A percentile compares a stretch with the other conserved stretches of the same genome.
Evolutionary conservation across 2,329 filamentous ascomycete species (phyloP).

Genomic region (Colletotrichum salicis): DNA sequence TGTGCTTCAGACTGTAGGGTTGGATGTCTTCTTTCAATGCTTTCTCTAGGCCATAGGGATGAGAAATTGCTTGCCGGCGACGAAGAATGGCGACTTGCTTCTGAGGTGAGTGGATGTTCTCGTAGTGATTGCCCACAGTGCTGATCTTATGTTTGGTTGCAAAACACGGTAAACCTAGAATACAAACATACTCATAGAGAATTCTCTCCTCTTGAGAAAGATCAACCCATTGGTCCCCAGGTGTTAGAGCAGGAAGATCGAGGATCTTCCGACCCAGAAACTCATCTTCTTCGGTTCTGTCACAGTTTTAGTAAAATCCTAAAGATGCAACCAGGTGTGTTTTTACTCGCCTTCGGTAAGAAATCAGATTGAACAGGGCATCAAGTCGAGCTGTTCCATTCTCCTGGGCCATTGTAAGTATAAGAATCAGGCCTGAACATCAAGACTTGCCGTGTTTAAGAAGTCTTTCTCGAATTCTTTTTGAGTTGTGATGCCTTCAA

Average conservation of each 20-base stretch:
- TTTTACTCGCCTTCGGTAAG: slow-evolving; percentile 14
- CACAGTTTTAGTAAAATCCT: neutral
- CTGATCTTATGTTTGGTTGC: neutral
- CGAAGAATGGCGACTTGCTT: neutral
- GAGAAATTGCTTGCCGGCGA: slow-evolving; percentile 39
- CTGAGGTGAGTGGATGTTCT: neutral
- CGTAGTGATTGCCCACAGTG: neutral
- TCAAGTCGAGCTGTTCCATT: slow-evolving; percentile 3
- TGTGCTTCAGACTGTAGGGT: slow-evolving; percentile 1
- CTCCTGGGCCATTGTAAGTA: neutral
- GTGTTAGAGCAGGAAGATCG: slow-evolving; percentile 35
- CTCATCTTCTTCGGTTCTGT: slow-evolving; percentile 41
- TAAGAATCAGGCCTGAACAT: neutral
- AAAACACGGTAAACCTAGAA: neutral
- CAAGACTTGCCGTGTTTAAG: slow-evolving; percentile 29
- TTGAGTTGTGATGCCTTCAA: slow-evolving; percentile 19
- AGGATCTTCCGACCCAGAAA: slow-evolving; percentile 44
- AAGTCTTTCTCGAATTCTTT: slow-evolving; percentile 36
- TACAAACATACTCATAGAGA: slow-evolving; percentile 41
- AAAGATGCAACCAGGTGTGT: neutral
- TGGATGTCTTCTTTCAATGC: slow-evolving; percentile 31
- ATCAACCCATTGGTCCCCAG: slow-evolving; percentile 38
- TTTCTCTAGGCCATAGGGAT: slow-evolving; percentile 43
- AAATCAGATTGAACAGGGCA: slow-evolving; percentile 26
- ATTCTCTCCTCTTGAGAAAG: slow-evolving; percentile 41